Base-by-base conservation (phyloP, 305 asterid species). In the Fraxinus platypoda region DNA sequence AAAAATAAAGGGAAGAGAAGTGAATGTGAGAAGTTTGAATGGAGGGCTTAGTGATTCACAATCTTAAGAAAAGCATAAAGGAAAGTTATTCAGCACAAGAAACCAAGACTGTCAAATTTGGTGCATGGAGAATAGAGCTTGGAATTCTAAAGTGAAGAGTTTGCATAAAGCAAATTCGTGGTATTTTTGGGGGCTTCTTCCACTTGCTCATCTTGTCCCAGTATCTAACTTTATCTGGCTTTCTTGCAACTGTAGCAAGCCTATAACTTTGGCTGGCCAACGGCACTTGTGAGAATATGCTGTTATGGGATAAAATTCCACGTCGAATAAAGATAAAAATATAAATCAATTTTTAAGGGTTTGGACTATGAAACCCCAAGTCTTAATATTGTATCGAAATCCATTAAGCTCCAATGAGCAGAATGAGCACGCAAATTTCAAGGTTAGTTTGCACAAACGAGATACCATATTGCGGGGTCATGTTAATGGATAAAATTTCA, bases 11-110 rank as follows among this genome's bases (percentile, higher is more conserved):
- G 76, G 70, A 72, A 71, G 77, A 54, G 80, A 37, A 76, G 79
- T 82, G 79, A 72, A 80, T 57, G 59, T 54, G 26, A 74, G 49
- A 81, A 81, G 76, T 88, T 91, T 84, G 91, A 89, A 88, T 41
- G 84, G 46, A 79, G 78, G 82, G 62, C 64, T 77, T 38, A 34
- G 78, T 78, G 83, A 82, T 81, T 62, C 85, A 80, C 83, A 82
- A 84, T 83, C 38, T 81, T 90, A 88, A 91, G 88, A 91, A 93
- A 90, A 90, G 92, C 87, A 88, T 88, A 94, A 94, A 92, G 95
- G 87, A 81, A 81, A 84, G 54, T 87, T 91, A 91, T 80, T 83
- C 74, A 94, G 94, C 92, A 84, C 90, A 89, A 91, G 90, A 86
- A 90, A 91, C 91, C 92, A 91, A 85, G 90, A 87, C 89, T 80